These are phyloP conservation scores for Geotrichum cucujoidarum DNA, from an alignment of 1,139 yeast genomes.

Conservation along the genomic window DNA sequence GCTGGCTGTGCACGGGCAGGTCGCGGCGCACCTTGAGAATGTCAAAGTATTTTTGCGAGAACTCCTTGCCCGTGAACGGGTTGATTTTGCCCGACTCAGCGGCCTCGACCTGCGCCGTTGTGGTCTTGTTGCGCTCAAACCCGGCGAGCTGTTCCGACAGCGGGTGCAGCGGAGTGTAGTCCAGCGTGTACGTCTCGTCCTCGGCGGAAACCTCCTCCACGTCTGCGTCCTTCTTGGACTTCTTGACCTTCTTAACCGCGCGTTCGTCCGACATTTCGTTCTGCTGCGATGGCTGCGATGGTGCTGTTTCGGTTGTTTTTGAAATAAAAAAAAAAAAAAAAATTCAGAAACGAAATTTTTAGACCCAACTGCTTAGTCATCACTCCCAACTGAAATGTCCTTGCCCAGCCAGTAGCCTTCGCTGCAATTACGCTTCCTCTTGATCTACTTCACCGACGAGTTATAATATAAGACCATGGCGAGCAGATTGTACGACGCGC, in stretches of 20 bases:
- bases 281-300: no score
- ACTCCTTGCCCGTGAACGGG: slow-evolving; percentile 70
- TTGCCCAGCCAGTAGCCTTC: no score
- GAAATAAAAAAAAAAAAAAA: not conserved
- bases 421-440: no score
- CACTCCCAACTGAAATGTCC: slow-evolving; percentile 1
- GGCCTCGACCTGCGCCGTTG: slow-evolving; percentile 60
- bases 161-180: slow-evolving; percentile 8
- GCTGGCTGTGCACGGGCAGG: slow-evolving; percentile 89
- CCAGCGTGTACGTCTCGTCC: not conserved
- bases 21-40: slow-evolving; percentile 76
- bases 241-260: slow-evolving; percentile 22
- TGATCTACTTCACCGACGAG: no score
- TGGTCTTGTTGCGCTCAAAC: slow-evolving; percentile 46
- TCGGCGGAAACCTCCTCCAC: slow-evolving; percentile 6
- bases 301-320: slow-evolving; percentile 1
- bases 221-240: slow-evolving; percentile 21
- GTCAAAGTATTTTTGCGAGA: slow-evolving; percentile 63
- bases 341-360: not conserved
- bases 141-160: slow-evolving; percentile 15
- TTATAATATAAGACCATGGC: slow-evolving; percentile 16
- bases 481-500: slow-evolving; percentile 22
- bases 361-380: slow-evolving; percentile 1
- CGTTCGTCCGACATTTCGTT: slow-evolving; percentile 27
- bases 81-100: slow-evolving; percentile 63